These are phyloP conservation scores for Dujonia santamariae DNA, from an alignment of 1,139 yeast genomes.

Conservation along the genomic window DNA sequence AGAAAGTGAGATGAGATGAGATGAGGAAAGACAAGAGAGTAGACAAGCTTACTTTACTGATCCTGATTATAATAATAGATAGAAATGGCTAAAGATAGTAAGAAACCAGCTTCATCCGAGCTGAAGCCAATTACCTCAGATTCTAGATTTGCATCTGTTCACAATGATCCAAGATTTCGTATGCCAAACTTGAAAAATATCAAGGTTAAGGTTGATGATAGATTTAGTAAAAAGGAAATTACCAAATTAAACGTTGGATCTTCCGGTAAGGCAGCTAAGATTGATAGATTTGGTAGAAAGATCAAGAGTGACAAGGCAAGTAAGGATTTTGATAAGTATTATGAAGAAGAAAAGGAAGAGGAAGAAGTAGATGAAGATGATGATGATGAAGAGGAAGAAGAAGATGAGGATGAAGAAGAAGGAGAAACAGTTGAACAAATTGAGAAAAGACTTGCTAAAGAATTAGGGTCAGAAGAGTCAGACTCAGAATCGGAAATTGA, in stretches of 20 bases:
- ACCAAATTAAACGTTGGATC: constrained; percentile 52
- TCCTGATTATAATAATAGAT: no score
- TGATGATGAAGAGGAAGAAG: constrained; percentile 18
- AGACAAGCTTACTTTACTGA: background rate
- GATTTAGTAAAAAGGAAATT: constrained; percentile 76
- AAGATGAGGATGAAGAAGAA: constrained; percentile 20
- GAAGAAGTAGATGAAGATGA: constrained; percentile 17
- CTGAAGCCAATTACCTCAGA: constrained; percentile 49
- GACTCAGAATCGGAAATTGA: constrained; percentile 1
- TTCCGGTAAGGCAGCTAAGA: constrained; percentile 51
- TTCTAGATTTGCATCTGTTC: constrained; percentile 74
- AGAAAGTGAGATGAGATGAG: constrained; percentile 5
- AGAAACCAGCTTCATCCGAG: background rate
- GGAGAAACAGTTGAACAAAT: constrained; percentile 18
- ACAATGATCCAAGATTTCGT: constrained; percentile 85
- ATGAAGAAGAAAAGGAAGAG: constrained; percentile 45
- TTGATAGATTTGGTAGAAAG: constrained; percentile 86
- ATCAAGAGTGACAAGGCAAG: constrained; percentile 36
- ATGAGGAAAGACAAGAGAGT: background rate
- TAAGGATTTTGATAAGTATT: constrained; percentile 62
- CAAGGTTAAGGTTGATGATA: constrained; percentile 78
- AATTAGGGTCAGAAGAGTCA: constrained; percentile 17
- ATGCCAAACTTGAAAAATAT: constrained; percentile 67
- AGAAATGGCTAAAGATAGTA: constrained; percentile 2
- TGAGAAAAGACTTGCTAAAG: constrained; percentile 14